Base-by-base conservation (phyloP, 2,329 filamentous ascomycete species). In the Amesomyces nigricolor region DNA sequence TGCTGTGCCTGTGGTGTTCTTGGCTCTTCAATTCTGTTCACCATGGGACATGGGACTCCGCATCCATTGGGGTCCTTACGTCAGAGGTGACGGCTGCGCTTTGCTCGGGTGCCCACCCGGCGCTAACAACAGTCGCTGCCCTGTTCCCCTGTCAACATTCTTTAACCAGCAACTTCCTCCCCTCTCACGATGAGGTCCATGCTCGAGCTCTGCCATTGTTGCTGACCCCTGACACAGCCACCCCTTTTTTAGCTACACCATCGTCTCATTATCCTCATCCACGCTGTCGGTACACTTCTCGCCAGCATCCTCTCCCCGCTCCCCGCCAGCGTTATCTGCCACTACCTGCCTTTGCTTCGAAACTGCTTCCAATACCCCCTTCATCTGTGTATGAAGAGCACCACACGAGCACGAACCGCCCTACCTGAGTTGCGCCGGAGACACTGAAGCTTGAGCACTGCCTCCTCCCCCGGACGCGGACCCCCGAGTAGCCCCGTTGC, bases 11-110 rank as follows among this genome's bases (percentile, higher is more conserved):
- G 30, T 30, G 16, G 22, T 43, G 39, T 44, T 16, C 37, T 22
- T 16, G 19, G 14, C 32, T 48, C 30, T n/a, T 45, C 46, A 19
- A 54, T 32, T 35, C n/a, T 32, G n/a, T 32, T 26, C 22, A 26
- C 22, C 22, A 26, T 26, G 22, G 35, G 46, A 46, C 29, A 44
- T 38, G 17, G 26, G 43, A 53, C 57, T 56, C 53, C 53, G 47
- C 57, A 52, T 22, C n/a, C 16, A 37, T 14, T 17, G 38, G 47
- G 42, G 22, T 49, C 42, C 43, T 59, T 59, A 59, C 57, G 57
- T 59, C 57, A 59, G 53, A 51, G 53, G 53, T 56, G 53, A 56
- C 51, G 50, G 53, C 19, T 39, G 40, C 38, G n/a, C 17, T 22
- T 53, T 42, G 22, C 48, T 35, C 11, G 13, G 38, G 56, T 52